Evolutionary conservation across 352 stramenopile species (phyloP).

Genomic region (Globisporangium nunn): DNA sequence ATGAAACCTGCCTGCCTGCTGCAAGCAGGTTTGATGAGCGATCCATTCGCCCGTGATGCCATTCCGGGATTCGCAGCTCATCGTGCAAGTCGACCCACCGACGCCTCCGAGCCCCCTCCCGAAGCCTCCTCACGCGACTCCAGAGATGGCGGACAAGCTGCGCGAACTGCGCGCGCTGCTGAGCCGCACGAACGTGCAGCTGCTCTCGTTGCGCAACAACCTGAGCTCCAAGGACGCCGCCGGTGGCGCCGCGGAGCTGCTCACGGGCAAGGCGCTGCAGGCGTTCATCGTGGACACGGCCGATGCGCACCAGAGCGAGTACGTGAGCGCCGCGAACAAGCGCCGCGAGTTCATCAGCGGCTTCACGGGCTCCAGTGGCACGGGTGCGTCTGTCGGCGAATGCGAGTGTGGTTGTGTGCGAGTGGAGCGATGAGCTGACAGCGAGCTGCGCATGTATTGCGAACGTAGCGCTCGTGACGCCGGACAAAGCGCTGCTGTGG

Average conservation of each 20-base stretch:
- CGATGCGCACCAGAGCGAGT: slow-evolving; percentile 98
- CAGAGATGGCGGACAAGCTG: slow-evolving; percentile 45
- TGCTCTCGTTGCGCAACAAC: slow-evolving; percentile 53
- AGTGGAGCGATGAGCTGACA: neutral
- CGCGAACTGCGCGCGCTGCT: slow-evolving; percentile 59
- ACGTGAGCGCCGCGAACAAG: slow-evolving; percentile 94
- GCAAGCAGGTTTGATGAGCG: too few relatives aligned
- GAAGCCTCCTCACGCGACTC: neutral
- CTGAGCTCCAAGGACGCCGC: slow-evolving; percentile 36
- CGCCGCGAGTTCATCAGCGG: slow-evolving; percentile 92
- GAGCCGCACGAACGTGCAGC: slow-evolving; percentile 48
- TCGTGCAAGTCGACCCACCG: too few relatives aligned
- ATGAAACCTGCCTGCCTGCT: too few relatives aligned
- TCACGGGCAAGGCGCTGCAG: slow-evolving; percentile 50
- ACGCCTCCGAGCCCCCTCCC: too few relatives aligned
- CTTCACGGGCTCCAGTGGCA: slow-evolving; percentile 97
- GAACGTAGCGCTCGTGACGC: slow-evolving; percentile 59
- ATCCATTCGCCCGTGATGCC: too few relatives aligned
- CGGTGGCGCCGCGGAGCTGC: slow-evolving; percentile 9
- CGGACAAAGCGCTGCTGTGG: slow-evolving; percentile 91
- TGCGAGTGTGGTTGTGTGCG: neutral
- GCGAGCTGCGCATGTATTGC: neutral
- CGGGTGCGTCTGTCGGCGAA: slow-evolving; percentile 27
- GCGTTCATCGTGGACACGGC: slow-evolving; percentile 94
- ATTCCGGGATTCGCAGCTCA: too few relatives aligned